phyloP scores from a whole-genome alignment of 2,329 filamentous ascomycete species.

The Cytospora paraplurivora region DNA sequence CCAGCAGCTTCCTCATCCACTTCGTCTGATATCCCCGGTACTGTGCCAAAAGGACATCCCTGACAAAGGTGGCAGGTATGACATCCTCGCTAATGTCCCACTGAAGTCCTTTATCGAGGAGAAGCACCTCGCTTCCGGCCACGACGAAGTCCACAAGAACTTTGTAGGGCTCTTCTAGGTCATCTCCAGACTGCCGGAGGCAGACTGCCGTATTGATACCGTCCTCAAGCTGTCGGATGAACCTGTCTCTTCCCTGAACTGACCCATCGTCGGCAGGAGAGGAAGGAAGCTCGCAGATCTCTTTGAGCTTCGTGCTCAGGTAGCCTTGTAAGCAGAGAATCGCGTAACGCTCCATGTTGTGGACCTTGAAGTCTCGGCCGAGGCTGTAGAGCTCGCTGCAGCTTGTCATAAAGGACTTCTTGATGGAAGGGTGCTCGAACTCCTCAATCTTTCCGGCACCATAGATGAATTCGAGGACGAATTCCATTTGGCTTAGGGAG shows the following conservation, averaged over 20 bases:
- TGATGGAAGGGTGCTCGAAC: not conserved
- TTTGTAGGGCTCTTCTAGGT: not conserved
- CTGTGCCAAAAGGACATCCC: not conserved
- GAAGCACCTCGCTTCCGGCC: conserved; percentile 5
- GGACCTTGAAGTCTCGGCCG: conserved; percentile 6
- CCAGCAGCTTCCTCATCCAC: conserved; percentile 13
- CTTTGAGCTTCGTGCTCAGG: not conserved
- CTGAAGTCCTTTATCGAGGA: not conserved
- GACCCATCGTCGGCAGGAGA: rapidly evolving
- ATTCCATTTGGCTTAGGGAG: rapidly evolving
- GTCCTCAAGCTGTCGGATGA: not conserved
- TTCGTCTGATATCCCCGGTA: not conserved
- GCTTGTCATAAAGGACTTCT: not conserved
- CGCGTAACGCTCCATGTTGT: not conserved
- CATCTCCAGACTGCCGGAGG: not conserved
- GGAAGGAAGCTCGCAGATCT: conserved; percentile 1
- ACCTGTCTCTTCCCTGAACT: not conserved
- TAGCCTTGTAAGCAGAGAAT: not conserved
- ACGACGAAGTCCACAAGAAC: conserved; percentile 24
- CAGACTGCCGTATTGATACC: not conserved
- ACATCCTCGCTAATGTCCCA: not conserved
- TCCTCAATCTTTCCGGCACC: not conserved
- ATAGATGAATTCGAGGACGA: not conserved
- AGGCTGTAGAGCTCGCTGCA: conserved; percentile 3
- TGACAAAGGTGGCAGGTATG: not conserved